Base-by-base conservation (phyloP, 345 rosid genomes). In the Linum tenue region DNA sequence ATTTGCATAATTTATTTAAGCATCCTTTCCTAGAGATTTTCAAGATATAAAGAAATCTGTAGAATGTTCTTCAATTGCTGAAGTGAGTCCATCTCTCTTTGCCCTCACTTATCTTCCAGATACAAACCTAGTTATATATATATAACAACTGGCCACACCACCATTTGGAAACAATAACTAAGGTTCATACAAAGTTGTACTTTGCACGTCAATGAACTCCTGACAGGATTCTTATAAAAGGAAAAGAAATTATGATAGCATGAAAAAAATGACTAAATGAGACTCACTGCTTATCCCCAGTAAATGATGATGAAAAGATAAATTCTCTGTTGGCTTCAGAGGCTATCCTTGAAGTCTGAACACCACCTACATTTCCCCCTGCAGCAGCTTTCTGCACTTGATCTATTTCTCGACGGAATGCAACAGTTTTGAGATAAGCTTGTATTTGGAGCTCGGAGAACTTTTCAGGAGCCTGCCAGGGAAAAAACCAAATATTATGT, bases 311-410 rank as follows among this genome's bases (percentile, higher is more conserved):
- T 0, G 99, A 94, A 72, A 88, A 90, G 68, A 94, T 88, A 78
- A 85, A 94, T 75, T 90, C 97, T 76, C 87, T 85, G 73, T 90
- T 90, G 64, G 97, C 92, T 83, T 94, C 99, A 39, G 97, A 90
- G 12, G 99, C 96, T 70, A 90, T 94, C 68, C 92, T 74, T 63
- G 99, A 83, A 76, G 95, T 86, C 71, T 82, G 95, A 59, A 90
- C 82, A 62, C 97, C 99, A 76, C 85, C 88, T 50, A 90, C 79
- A 56, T 82, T 95, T 63, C 79, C 82, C 71, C 96, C 97, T 77
- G 88, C 83, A 60, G 99, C 92, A 73, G 86, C 78, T 79, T 79
- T 90, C 81, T 94, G 97, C 66, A 88, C 97, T 77, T 88, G 88
- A 72, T 88, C 81, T 75, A 94, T 94, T 72, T 94, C 96, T 44